Evolutionary conservation across 495 filamentous ascomycete species (phyloP).

Genomic region (Hyaloscypha variabilis): DNA sequence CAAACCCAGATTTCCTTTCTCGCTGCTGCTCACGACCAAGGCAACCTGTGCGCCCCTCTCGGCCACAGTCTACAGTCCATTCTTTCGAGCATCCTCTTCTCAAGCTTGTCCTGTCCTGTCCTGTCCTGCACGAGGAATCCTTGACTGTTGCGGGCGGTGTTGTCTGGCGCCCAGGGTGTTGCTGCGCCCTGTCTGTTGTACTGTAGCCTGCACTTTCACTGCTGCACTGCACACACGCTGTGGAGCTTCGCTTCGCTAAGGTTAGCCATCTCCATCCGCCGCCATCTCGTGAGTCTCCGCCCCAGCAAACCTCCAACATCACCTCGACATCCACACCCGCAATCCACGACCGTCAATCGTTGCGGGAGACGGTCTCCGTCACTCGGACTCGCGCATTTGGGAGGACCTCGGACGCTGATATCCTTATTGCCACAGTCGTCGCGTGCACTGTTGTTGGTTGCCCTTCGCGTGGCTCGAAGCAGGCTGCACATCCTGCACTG

Average conservation of each 20-base stretch:
- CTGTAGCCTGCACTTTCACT: conserved; percentile 7
- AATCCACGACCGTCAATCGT: conserved; percentile 20
- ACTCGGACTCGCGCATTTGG: conserved; percentile 5
- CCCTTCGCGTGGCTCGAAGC: conserved; percentile 19
- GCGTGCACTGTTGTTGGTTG: conserved; percentile 20
- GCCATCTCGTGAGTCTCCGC: conserved; percentile 4
- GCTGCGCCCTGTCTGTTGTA: conserved; percentile 9
- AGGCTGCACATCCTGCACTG: conserved; percentile 1
- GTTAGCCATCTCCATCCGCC: too few relatives aligned
- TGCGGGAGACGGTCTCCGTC: conserved; percentile 3
- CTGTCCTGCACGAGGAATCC: neutral
- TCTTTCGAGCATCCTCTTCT: neutral
- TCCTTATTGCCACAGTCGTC: conserved; percentile 20
- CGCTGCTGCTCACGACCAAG: neutral
- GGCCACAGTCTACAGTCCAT: conserved; percentile 1
- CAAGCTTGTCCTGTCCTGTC: too few relatives aligned
- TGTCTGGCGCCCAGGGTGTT: neutral
- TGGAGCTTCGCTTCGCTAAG: too few relatives aligned
- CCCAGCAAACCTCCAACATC: conserved; percentile 14
- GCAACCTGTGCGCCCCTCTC: neutral
- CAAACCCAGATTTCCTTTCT: neutral
- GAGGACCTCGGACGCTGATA: conserved; percentile 2
- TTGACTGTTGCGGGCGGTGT: neutral
- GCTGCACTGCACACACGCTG: neutral
- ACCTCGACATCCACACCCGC: neutral